Base-by-base conservation (phyloP, 306 rosid genomes). In the Styphnolobium japonicum region DNA sequence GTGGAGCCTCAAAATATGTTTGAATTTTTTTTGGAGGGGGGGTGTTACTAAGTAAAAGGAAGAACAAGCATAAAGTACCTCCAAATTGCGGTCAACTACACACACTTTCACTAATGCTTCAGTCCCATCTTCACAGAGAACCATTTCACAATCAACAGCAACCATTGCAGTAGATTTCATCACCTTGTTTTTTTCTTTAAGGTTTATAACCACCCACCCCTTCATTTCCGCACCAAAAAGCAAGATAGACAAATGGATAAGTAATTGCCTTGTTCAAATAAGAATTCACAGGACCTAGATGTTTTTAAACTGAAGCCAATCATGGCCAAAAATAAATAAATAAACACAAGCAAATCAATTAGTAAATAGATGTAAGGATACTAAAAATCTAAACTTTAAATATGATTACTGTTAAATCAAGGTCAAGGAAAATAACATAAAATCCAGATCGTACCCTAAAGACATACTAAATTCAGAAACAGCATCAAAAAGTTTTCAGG, bases 101-200 rank as follows among this genome's bases (percentile, higher is more conserved):
- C 98, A 93, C 62, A 93, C 88, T 81, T 85, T 84, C 58, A 93
- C 98, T 78, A 93, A 68, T n/a, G 90, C 97, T 49, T 95, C 96
- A 43, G 94, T 82, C 64, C 93, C 97, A 83, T 95, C 99, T 74
- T 86, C 89, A 71, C 98, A 95, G 27, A 85, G 94, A 77, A 91
- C 99, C 99, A 95, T 95, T 90, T 93, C 99, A 76, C 98, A 95
- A 72, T 95, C 99, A 85, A 95, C 90, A 79, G 96, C 97, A 73
- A 91, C 12, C 77, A 95, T 91, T 43, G 12, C 60, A 80, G 88
- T 87, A 62, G 92, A 88, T 14, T 51, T 87, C 82, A 71, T 73
- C 62, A 37, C 77, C 85, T 78, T 86, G 43, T 87, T 60, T 69
- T 86, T 91, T 67, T 76, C 87, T 42, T 68, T 79, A 12, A 85